Evolutionary conservation across 441 rosid species (phyloP).

Genomic region (Kokia cookei): DNA sequence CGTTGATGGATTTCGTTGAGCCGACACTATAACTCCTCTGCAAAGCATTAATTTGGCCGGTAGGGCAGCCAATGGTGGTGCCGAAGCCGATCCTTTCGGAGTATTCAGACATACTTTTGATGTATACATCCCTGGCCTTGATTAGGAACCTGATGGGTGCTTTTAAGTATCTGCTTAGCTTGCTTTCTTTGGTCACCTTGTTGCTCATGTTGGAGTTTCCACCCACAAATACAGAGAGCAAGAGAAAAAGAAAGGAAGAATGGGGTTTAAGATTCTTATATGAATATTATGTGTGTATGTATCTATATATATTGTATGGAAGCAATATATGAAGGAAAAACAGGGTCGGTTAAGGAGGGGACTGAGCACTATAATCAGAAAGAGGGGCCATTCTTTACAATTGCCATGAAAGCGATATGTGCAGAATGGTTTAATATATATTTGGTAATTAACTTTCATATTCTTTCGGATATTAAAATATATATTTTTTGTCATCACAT

Average conservation of each 20-base stretch:
- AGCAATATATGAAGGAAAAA: neutral
- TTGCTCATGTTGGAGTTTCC: constrained; percentile 10
- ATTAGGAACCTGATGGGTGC: constrained; percentile 41
- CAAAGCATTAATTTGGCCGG: constrained; percentile 28
- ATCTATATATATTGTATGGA: too few species aligned
- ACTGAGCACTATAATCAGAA: neutral
- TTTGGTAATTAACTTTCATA: too few species aligned
- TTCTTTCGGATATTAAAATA: too few species aligned
- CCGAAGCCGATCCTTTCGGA: constrained; percentile 33
- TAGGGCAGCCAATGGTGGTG: constrained; percentile 33
- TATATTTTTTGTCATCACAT: too few species aligned
- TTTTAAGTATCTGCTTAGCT: constrained; percentile 26
- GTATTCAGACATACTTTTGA: constrained; percentile 45
- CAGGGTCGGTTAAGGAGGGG: neutral
- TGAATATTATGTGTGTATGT: neutral
- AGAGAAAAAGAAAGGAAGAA: neutral
- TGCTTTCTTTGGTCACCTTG: constrained; percentile 25
- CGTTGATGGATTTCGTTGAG: constrained; percentile 19
- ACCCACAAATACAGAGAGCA: neutral
- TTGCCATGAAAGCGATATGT: neutral
- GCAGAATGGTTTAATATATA: too few species aligned
- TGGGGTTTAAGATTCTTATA: neutral
- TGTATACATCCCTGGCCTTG: constrained; percentile 50
- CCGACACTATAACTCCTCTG: constrained; percentile 46
- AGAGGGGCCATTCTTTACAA: neutral